These are phyloP conservation scores for Asterophora lycoperdoides DNA, from an alignment of 768 basidiomycete genomes.

Conservation along the genomic window DNA sequence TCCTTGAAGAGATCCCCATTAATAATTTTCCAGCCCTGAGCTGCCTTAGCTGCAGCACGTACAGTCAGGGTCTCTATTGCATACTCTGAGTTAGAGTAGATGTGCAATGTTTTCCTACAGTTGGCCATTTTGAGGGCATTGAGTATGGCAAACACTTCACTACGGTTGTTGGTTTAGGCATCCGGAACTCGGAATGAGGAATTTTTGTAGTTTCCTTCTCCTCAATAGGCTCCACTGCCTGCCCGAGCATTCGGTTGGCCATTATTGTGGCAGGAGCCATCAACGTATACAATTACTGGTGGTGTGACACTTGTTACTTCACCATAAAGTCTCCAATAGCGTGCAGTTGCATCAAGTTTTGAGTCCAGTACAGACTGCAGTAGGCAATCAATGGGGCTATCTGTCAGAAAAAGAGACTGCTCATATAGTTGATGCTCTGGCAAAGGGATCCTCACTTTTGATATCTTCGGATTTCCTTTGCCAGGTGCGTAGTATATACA, in stretches of 20 bases:
- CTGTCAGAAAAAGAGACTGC: too few species aligned
- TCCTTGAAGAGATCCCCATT: constrained; percentile 16
- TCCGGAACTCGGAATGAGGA: background rate
- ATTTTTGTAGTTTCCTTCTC: background rate
- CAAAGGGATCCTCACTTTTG: too few species aligned
- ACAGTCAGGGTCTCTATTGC: constrained; percentile 6
- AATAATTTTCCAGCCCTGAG: constrained; percentile 10
- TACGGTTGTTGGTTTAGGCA: constrained; percentile 14
- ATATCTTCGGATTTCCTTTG: too few species aligned
- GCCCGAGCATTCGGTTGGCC: background rate
- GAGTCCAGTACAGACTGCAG: background rate
- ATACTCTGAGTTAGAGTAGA: constrained; percentile 15
- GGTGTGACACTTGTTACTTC: background rate
- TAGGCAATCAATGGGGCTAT: background rate
- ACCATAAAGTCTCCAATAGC: background rate
- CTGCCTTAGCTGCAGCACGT: constrained; percentile 1
- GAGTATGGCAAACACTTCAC: constrained; percentile 14
- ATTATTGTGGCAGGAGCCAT: constrained; percentile 6
- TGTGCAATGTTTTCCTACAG: background rate
- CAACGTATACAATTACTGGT: background rate
- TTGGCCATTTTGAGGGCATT: background rate
- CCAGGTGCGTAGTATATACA: too few species aligned
- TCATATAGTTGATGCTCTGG: too few species aligned
- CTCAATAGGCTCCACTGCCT: constrained; percentile 7
- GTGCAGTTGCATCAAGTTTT: background rate